These are phyloP conservation scores for Fistulina hepatica DNA, from an alignment of 1,284 basidiomycete species.

Conservation along the genomic window DNA sequence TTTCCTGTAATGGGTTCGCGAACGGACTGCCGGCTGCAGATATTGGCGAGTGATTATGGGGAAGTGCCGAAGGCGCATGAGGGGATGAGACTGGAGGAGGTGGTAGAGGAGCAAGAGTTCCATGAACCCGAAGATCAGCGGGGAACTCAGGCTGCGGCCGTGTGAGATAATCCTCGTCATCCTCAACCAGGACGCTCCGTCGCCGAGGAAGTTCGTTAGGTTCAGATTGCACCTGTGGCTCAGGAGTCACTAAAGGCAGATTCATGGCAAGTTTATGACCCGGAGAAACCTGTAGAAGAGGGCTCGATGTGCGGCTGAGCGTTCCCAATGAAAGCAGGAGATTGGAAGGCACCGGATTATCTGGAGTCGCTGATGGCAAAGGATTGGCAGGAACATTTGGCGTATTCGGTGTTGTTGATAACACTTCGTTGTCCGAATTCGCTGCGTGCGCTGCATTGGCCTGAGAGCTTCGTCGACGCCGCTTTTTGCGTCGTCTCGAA, in stretches of 20 bases:
- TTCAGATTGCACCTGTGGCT: too few species aligned
- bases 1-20: conserved; percentile 56
- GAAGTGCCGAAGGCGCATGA: too few species aligned
- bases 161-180: conserved; percentile 46
- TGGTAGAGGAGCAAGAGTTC: too few species aligned
- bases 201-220: conserved; percentile 40
- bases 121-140: too few species aligned
- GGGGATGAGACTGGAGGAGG: too few species aligned
- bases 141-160: conserved; percentile 6
- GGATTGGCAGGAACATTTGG: conserved; percentile 46
- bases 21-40: conserved; percentile 71
- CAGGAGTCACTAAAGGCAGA: too few species aligned
- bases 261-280: too few species aligned
- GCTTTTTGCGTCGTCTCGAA: conserved; percentile 42
- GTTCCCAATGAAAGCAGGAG: conserved; percentile 30
- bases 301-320: conserved; percentile 29
- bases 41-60: conserved; percentile 19
- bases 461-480: conserved; percentile 30
- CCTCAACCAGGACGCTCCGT: conserved; percentile 60
- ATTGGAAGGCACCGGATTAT: conserved; percentile 24
- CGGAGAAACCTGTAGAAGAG: conserved; percentile 21
- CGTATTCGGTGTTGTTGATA: conserved; percentile 50
- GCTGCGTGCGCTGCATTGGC: conserved; percentile 32
- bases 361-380: conserved; percentile 30
- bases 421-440: conserved; percentile 54